Evolutionary conservation across 1,284 basidiomycete genomes (phyloP), one percentile per base, ranked within the genome.

Genomic region (Meira miltonrushii): DNA sequence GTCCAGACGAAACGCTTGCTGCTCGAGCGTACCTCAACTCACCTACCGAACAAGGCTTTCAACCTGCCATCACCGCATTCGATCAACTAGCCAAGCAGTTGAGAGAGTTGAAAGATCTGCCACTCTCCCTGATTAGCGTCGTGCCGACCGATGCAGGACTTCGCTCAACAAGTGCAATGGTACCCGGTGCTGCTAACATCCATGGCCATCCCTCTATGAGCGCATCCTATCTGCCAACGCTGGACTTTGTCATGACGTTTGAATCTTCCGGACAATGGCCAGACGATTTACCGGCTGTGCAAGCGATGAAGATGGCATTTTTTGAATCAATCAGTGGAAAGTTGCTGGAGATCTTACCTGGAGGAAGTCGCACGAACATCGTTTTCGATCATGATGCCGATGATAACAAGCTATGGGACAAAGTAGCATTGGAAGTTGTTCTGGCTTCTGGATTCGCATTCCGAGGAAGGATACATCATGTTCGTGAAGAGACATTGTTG

Each of bases 261-360:
- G 89, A 56, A 83, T 85, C 39, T 88, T 94, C 91, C 0, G 87
- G 88, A 0, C 85, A 85, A 66, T 99, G 95, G 95, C 95, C 95
- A 0, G 92, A 97, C 73, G 92, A 98, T 70, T 83, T 98, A 1
- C 83, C 83, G 15, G 92, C 92, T 0, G 88, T 97, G 49, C 93
- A 96, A 79, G 92, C 91, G 68, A 89, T 93, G 80, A 98, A 98
- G 79, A 82, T 95, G 1, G 94, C 94, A 0, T 88, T 98, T 76
- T 70, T 68, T 48, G 73, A 78, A 46, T 66, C 68, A 39, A 66
- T 77, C 49, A 68, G 69, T 25, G 53, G 55, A n/a, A 60, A 67
- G 19, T 59, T 77, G n/a, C 58, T 74, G 39, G 53, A 58, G 10
- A 48, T 58, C 52, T 17, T 55, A 44, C 11, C 23, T 9, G 7